Percentiles rank a stretch among this genome's conserved stretches.
phyloP scores from a whole-genome alignment of 2,329 filamentous ascomycete species.

The Sarocladiaceae sp. region DNA sequence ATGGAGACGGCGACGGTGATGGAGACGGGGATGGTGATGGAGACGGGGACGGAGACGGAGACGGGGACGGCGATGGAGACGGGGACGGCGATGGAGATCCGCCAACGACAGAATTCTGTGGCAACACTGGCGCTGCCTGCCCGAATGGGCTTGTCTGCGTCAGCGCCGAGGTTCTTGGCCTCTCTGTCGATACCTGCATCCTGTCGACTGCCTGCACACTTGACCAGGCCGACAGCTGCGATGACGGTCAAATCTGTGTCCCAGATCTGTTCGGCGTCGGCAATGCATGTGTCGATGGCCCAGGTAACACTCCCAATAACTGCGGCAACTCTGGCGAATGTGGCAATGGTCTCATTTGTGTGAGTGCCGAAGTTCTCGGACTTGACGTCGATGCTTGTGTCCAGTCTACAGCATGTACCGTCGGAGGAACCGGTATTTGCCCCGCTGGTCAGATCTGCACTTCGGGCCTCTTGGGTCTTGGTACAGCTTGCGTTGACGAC shows the following conservation, averaged over 20 bases:
- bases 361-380: background rate
- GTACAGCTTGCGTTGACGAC: background rate
- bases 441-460: background rate
- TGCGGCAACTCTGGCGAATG: too few relatives aligned
- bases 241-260: background rate
- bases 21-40: too few relatives aligned
- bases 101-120: too few relatives aligned
- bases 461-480: too few relatives aligned
- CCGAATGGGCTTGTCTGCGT: background rate
- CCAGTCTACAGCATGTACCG: background rate
- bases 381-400: background rate
- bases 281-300: background rate
- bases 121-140: too few relatives aligned
- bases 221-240: background rate
- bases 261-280: background rate
- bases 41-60: too few relatives aligned
- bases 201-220: background rate
- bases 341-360: too few relatives aligned
- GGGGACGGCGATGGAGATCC: too few relatives aligned
- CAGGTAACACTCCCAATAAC: too few relatives aligned
- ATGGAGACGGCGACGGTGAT: too few relatives aligned
- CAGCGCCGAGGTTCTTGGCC: background rate
- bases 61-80: too few relatives aligned
- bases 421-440: background rate
- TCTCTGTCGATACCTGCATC: background rate